Evolutionary conservation across 2,329 filamentous ascomycete genomes (phyloP).

Genomic region (Cordyceps tenuipes): DNA sequence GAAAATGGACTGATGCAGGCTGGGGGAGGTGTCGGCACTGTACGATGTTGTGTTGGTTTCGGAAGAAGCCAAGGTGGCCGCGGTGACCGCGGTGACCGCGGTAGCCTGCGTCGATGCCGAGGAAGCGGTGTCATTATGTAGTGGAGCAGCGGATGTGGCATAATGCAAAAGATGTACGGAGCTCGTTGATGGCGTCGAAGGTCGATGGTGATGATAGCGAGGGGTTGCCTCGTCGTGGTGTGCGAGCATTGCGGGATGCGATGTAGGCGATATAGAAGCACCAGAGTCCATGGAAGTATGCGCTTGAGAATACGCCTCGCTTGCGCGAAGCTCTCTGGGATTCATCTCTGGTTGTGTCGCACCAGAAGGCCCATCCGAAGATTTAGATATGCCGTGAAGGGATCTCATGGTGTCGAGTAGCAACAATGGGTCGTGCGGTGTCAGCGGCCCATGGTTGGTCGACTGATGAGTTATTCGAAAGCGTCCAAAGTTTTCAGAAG

Average conservation of each 20-base stretch:
- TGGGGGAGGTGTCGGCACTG: conserved; percentile 39
- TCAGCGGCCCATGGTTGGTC: conserved; percentile 13
- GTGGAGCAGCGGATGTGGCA: conserved; percentile 16
- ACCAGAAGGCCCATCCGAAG: not conserved
- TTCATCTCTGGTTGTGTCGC: not conserved
- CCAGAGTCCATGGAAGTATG: conserved; percentile 1
- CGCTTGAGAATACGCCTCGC: not conserved
- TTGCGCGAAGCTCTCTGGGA: conserved; percentile 4
- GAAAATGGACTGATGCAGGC: conserved; percentile 43
- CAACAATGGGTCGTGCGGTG: conserved; percentile 4
- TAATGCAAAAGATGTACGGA: conserved; percentile 22
- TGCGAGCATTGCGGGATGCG: conserved; percentile 6
- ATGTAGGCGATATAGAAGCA: conserved; percentile 10
- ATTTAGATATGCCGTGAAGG: conserved; percentile 3
- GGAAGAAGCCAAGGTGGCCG: conserved; percentile 27
- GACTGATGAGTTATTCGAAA: not conserved
- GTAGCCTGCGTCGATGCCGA: conserved; percentile 43
- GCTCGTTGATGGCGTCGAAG: conserved; percentile 17
- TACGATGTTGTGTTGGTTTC: conserved; percentile 23
- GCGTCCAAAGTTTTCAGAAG: not conserved
- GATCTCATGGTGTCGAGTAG: conserved; percentile 9
- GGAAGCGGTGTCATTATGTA: conserved; percentile 41
- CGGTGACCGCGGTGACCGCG: conserved; percentile 28
- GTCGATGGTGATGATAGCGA: conserved; percentile 8
- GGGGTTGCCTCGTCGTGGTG: conserved; percentile 5